Evolutionary conservation across 2,329 filamentous ascomycete genomes (phyloP).

Genomic region (Colletotrichum cordylinicola): DNA sequence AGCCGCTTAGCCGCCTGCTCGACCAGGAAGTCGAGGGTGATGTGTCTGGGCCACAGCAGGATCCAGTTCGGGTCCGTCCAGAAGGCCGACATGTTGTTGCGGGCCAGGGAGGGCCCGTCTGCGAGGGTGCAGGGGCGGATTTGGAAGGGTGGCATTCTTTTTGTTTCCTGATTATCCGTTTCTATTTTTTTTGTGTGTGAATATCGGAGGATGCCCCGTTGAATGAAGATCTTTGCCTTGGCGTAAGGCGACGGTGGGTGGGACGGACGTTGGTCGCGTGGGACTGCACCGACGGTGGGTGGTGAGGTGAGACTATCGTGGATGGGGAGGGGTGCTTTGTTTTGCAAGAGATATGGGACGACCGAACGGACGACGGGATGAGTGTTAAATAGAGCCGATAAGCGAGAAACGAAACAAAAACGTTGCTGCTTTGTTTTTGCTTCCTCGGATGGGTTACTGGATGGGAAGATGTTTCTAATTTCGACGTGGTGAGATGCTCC

Average conservation of each 20-base stretch:
- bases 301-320: background rate
- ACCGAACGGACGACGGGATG: background rate
- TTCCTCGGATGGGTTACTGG: background rate
- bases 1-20: conserved; percentile 12
- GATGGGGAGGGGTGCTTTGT: background rate
- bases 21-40: conserved; percentile 17
- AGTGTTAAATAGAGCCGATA: background rate
- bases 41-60: conserved; percentile 17
- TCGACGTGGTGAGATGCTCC: background rate
- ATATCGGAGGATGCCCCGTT: background rate
- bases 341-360: background rate
- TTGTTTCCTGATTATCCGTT: background rate
- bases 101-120: conserved; percentile 24
- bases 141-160: background rate
- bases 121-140: conserved; percentile 24
- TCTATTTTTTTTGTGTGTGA: background rate
- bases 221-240: background rate
- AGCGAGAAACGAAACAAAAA: background rate
- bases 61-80: conserved; percentile 28
- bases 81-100: conserved; percentile 31
- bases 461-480: background rate
- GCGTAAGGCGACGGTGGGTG: background rate
- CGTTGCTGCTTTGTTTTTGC: background rate
- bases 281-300: background rate
- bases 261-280: background rate